phyloP scores from a whole-genome alignment of 1,139 yeast genomes.

The Arxiozyma telluris region DNA sequence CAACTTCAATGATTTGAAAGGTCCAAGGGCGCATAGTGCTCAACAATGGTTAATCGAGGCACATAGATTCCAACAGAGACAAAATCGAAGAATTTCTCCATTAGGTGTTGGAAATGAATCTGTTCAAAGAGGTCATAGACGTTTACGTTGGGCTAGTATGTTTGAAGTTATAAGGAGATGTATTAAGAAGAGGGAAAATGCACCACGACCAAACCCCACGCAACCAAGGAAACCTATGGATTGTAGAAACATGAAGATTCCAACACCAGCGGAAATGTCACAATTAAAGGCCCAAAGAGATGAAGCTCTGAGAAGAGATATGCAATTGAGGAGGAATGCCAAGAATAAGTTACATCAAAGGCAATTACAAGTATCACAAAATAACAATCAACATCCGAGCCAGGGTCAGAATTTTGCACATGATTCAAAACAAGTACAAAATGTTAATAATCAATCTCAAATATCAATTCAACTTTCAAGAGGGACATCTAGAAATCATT shows the following conservation, averaged over 20 bases:
- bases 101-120: conserved; percentile 87
- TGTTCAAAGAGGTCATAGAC: conserved; percentile 82
- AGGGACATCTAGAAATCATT: conserved; percentile 1
- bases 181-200: conserved; percentile 77
- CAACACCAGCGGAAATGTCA: conserved; percentile 78
- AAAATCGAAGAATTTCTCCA: conserved; percentile 82
- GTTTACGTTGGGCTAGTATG: conserved; percentile 92
- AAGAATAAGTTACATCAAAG: conserved; percentile 27
- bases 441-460: neutral
- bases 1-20: conserved; percentile 79
- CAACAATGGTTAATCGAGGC: conserved; percentile 91
- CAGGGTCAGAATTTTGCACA: conserved; percentile 3
- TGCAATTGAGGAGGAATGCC: conserved; percentile 28
- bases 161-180: conserved; percentile 90
- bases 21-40: conserved; percentile 74
- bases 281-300: conserved; percentile 78
- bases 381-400: conserved; percentile 19
- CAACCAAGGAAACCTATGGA: conserved; percentile 34
- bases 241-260: conserved; percentile 39
- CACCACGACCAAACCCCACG: conserved; percentile 45
- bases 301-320: conserved; percentile 46
- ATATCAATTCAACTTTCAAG: conserved; percentile 2
- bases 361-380: conserved; percentile 14
- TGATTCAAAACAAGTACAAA: neutral
- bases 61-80: conserved; percentile 68